Evolutionary conservation across 2,329 filamentous ascomycete species (phyloP).

Genomic region (Neonectria punicea): DNA sequence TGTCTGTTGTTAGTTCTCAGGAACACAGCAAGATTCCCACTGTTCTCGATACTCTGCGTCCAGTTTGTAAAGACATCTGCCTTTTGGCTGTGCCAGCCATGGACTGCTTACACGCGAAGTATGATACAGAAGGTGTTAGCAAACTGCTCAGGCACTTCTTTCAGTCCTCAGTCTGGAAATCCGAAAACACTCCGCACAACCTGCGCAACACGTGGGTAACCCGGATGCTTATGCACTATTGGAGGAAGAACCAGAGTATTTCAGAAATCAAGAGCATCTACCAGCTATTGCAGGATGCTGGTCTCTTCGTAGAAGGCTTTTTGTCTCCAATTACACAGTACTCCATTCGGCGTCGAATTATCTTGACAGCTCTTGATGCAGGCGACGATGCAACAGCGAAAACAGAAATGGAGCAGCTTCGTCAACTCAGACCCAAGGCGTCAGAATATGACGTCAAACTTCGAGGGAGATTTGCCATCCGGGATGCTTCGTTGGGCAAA

Average conservation of each 20-base stretch:
- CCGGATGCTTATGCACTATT: constrained; percentile 40
- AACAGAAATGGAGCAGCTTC: constrained; percentile 41
- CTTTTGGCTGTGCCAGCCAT: constrained; percentile 37
- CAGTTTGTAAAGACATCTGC: constrained; percentile 38
- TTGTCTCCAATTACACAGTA: constrained; percentile 39
- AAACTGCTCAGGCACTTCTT: constrained; percentile 31
- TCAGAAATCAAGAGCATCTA: constrained; percentile 42
- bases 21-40: constrained; percentile 31
- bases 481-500: constrained; percentile 41
- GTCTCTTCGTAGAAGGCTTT: constrained; percentile 38
- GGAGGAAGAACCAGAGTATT: constrained; percentile 40
- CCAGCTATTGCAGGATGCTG: constrained; percentile 41
- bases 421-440: constrained; percentile 30
- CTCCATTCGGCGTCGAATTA: constrained; percentile 44
- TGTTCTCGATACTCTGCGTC: constrained; percentile 36
- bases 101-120: constrained; percentile 30
- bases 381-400: constrained; percentile 42
- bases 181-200: constrained; percentile 11
- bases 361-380: constrained; percentile 41
- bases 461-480: constrained; percentile 41
- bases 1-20: constrained; percentile 27
- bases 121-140: constrained; percentile 29
- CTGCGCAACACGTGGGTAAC: constrained; percentile 34
- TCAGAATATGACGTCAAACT: constrained; percentile 41
- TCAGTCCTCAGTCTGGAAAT: constrained; percentile 5